Evolutionary conservation across 2,329 filamentous ascomycete species (phyloP).

Genomic region (Fusarium virguliforme): DNA sequence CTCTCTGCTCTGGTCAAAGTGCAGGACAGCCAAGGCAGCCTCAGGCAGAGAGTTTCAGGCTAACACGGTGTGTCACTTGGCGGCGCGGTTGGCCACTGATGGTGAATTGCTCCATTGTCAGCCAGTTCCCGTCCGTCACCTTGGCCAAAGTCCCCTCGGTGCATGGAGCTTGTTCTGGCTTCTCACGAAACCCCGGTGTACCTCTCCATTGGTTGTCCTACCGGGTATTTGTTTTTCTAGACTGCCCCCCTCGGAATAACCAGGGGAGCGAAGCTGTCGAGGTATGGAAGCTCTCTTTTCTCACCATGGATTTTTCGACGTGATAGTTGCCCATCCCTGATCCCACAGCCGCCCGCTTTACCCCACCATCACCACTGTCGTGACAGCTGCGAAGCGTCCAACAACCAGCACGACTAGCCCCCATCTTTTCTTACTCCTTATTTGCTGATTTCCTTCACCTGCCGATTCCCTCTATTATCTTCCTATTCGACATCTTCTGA

Average conservation of each 20-base stretch:
- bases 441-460: not conserved
- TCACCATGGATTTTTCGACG: constrained; percentile 10
- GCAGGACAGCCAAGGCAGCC: constrained; percentile 3
- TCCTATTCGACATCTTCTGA: not conserved
- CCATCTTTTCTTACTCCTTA: not conserved
- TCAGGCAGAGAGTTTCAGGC: constrained; percentile 26
- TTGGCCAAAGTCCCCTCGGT: not conserved
- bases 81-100: constrained; percentile 19
- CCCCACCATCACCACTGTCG: constrained; percentile 40
- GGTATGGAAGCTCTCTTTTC: constrained; percentile 6
- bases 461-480: not conserved
- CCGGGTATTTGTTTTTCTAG: not conserved
- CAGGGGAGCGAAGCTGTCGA: not conserved
- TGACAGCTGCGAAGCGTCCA: constrained; percentile 29
- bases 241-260: not conserved
- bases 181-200: not conserved
- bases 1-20: not conserved
- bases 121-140: not conserved
- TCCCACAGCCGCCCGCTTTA: constrained; percentile 25
- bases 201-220: not conserved
- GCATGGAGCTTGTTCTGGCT: constrained; percentile 2
- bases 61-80: constrained; percentile 17
- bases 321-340: constrained; percentile 30
- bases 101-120: constrained; percentile 19
- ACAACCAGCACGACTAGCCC: constrained; percentile 15